Evolutionary conservation across 2,329 filamentous ascomycete species (phyloP).

Genomic region (Aspergillus pseudoviridinutans): DNA sequence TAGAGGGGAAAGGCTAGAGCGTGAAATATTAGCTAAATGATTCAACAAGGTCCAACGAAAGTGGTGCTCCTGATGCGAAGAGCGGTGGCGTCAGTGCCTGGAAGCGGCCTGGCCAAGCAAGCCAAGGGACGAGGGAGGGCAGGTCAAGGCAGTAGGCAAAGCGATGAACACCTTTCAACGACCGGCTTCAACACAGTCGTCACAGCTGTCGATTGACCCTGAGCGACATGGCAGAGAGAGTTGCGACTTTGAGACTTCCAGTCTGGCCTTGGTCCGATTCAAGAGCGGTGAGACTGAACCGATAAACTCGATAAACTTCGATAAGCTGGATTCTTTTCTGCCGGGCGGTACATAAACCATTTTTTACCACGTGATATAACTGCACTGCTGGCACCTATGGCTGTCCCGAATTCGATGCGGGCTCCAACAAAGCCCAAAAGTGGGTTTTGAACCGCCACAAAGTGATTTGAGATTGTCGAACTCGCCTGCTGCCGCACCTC

Average conservation of each 20-base stretch:
- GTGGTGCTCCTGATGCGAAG: slow-evolving; percentile 12
- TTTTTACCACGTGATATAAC: slow-evolving; percentile 1
- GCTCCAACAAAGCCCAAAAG: slow-evolving; percentile 21
- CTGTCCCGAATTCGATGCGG: slow-evolving; percentile 11
- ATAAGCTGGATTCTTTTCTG: not conserved
- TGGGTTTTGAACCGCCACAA: slow-evolving; percentile 41
- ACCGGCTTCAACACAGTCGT: not conserved
- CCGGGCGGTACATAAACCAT: slow-evolving; percentile 8
- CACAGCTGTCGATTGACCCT: not conserved
- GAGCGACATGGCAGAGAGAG: not conserved
- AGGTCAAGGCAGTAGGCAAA: not conserved
- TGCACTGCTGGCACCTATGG: slow-evolving; percentile 1
- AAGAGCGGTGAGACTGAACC: no score
- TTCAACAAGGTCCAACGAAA: slow-evolving; percentile 4
- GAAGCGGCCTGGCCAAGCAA: slow-evolving; percentile 10
- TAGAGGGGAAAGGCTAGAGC: not conserved
- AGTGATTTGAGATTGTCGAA: slow-evolving; percentile 31
- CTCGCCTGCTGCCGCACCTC: slow-evolving; percentile 7
- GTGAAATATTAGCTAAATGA: slow-evolving; percentile 2
- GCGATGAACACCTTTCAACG: not conserved
- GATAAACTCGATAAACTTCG: not conserved
- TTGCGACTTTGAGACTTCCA: not conserved
- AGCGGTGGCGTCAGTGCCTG: slow-evolving; percentile 20
- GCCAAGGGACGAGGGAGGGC: slow-evolving; percentile 8
- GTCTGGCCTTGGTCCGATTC: no score